Percentiles rank a stretch among this genome's conserved stretches.
phyloP scores from a whole-genome alignment of 345 rosid genomes.

The Brassica nigra region DNA sequence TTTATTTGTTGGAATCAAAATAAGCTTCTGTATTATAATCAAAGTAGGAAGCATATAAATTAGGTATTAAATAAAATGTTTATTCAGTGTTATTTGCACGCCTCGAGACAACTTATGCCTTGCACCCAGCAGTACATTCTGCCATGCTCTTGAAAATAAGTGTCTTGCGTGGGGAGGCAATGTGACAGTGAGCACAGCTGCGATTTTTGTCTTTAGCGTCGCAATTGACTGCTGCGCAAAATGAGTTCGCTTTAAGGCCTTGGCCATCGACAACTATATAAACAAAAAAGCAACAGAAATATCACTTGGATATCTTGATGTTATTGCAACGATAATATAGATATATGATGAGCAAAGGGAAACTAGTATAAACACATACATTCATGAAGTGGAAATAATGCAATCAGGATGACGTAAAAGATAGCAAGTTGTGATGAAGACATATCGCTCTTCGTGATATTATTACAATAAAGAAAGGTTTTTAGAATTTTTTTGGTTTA shows the following conservation, averaged over 20 bases:
- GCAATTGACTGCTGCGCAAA: not conserved
- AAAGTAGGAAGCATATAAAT: not conserved
- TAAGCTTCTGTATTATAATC: not conserved
- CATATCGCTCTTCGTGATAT: not conserved
- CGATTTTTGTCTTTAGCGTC: not conserved
- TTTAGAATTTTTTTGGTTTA: not conserved
- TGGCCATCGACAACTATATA: not conserved
- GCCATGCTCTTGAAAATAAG: not conserved
- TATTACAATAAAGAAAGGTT: not conserved
- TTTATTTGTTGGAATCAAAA: not conserved
- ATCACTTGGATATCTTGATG: not conserved
- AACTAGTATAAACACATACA: not conserved
- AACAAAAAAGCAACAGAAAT: not conserved
- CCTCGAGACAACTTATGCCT: not conserved
- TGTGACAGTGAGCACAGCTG: not conserved
- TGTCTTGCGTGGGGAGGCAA: not conserved
- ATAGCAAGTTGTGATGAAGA: not conserved
- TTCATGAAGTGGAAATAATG: not conserved
- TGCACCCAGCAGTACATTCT: not conserved
- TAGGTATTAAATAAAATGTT: no score
- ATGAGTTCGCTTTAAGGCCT: not conserved
- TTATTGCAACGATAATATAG: not conserved
- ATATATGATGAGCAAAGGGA: not conserved
- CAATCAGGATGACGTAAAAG: not conserved
- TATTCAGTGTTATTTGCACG: not conserved